Percentiles rank a stretch among this genome's conserved stretches.
phyloP scores from a whole-genome alignment of 164 flowering plant species.

The Liquidambar formosana region DNA sequence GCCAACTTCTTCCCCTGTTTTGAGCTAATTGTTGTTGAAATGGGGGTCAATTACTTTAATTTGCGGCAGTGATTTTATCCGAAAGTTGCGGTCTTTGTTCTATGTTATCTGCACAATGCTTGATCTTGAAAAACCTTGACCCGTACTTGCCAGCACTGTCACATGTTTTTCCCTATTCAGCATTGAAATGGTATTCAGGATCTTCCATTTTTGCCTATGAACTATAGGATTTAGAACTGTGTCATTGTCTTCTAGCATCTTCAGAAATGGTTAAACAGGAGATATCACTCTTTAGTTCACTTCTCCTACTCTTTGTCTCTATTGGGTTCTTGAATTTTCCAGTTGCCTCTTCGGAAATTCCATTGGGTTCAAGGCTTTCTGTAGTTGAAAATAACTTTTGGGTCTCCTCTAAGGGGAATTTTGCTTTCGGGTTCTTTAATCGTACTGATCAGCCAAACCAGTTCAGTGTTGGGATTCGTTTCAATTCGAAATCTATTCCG shows the following conservation, averaged over 20 bases:
- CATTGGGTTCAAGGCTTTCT: slow-evolving; percentile 52
- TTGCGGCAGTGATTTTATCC: not conserved
- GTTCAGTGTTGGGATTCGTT: slow-evolving; percentile 54
- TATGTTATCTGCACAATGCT: slow-evolving; percentile 1
- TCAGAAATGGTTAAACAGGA: slow-evolving; percentile 29
- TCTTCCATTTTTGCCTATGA: not conserved
- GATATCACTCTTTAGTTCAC: not conserved
- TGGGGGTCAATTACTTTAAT: not conserved
- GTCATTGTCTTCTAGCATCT: slow-evolving; percentile 7
- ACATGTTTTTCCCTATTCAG: not conserved
- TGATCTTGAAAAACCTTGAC: not conserved
- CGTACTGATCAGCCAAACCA: slow-evolving; percentile 36
- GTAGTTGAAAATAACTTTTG: slow-evolving; percentile 46
- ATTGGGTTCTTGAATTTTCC: slow-evolving; percentile 25
- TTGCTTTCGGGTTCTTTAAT: slow-evolving; percentile 66
- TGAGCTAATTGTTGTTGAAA: not conserved
- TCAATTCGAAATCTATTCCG: slow-evolving; percentile 53
- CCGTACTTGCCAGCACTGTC: not conserved
- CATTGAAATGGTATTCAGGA: not conserved
- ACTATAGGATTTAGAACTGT: not conserved
- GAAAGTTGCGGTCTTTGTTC: not conserved
- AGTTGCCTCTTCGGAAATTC: slow-evolving; percentile 40
- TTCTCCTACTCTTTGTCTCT: slow-evolving; percentile 18
- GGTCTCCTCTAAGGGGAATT: slow-evolving; percentile 67
- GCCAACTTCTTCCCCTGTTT: not conserved